Conservation (phyloP, 352 stramenopile genomes). For the Phytopythium montanum region DNA sequence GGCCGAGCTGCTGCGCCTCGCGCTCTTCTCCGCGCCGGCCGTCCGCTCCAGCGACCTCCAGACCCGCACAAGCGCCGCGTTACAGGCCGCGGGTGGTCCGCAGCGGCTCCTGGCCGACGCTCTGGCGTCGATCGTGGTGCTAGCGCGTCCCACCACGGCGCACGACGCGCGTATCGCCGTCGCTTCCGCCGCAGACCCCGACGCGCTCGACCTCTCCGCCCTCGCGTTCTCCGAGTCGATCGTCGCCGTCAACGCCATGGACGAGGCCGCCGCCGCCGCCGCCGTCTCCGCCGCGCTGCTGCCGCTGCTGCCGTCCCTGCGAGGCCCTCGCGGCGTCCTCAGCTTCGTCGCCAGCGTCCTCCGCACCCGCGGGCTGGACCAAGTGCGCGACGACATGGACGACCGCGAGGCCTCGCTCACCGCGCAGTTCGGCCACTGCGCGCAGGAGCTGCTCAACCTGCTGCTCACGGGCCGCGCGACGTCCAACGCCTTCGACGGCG, state of each 20-base stretch:
- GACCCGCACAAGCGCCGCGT: background rate
- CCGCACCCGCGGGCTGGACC: slow-evolving; percentile 39
- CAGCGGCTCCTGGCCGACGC: background rate
- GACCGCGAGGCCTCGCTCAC: slow-evolving; percentile 54
- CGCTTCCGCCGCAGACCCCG: background rate
- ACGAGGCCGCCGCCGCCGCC: slow-evolving; percentile 2
- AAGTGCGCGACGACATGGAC: slow-evolving; percentile 73
- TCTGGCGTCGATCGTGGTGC: background rate
- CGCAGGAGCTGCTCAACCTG: slow-evolving; percentile 86
- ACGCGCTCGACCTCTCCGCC: background rate
- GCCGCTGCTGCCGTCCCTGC: slow-evolving; percentile 24
- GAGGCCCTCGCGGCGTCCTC: slow-evolving; percentile 49
- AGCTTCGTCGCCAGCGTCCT: slow-evolving; percentile 70
- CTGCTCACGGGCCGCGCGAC: slow-evolving; percentile 71
- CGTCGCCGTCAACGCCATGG: background rate
- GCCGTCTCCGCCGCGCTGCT: slow-evolving; percentile 15
- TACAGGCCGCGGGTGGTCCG: background rate
- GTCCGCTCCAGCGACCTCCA: background rate
- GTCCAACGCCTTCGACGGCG: slow-evolving; percentile 85
- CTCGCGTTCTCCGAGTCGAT: background rate
- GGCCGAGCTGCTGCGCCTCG: slow-evolving; percentile 55
- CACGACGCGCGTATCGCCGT: background rate
- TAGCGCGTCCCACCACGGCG: background rate
- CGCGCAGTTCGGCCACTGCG: slow-evolving; percentile 74
- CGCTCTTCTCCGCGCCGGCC: slow-evolving; percentile 39